These are phyloP conservation scores for Mortierella sp. DNA, from an alignment of 371 early-diverging fungal species.

Conservation along the genomic window DNA sequence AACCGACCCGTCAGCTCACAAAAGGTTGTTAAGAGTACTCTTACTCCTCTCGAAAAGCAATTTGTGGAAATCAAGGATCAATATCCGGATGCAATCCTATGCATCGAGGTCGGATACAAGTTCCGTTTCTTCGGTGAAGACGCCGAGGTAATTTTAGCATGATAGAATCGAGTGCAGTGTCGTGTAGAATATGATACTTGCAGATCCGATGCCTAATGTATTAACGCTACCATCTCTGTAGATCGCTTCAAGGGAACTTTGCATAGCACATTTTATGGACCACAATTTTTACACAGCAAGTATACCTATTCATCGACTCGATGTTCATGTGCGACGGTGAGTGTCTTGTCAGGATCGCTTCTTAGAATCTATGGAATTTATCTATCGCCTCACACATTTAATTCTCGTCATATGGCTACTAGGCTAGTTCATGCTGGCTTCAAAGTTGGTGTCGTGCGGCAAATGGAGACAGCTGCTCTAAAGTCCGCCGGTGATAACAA, in stretches of 20 bases:
- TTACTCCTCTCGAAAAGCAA: constrained; percentile 87
- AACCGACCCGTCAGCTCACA: constrained; percentile 16
- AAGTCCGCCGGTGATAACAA: constrained; percentile 84
- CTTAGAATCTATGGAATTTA: background rate
- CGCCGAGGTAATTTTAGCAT: constrained; percentile 60
- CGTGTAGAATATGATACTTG: constrained; percentile 8
- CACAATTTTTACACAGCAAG: constrained; percentile 86
- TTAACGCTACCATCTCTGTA: constrained; percentile 24
- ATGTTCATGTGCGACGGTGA: constrained; percentile 80
- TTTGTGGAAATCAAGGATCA: constrained; percentile 78
- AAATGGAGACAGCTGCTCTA: constrained; percentile 88
- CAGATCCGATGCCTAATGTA: background rate
- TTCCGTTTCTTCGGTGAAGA: constrained; percentile 87
- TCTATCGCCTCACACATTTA: background rate
- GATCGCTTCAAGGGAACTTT: constrained; percentile 76
- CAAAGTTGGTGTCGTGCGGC: constrained; percentile 90
- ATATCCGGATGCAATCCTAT: constrained; percentile 79
- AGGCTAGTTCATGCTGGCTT: constrained; percentile 85
- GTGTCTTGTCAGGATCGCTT: background rate
- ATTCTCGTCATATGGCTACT: background rate
- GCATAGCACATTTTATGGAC: constrained; percentile 83
- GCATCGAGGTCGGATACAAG: constrained; percentile 93
- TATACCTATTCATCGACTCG: constrained; percentile 82
- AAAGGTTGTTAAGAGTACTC: constrained; percentile 59
- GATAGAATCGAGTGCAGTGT: background rate